Conservation (phyloP, 2,329 filamentous ascomycete genomes). For the Cordyceps militaris region DNA sequence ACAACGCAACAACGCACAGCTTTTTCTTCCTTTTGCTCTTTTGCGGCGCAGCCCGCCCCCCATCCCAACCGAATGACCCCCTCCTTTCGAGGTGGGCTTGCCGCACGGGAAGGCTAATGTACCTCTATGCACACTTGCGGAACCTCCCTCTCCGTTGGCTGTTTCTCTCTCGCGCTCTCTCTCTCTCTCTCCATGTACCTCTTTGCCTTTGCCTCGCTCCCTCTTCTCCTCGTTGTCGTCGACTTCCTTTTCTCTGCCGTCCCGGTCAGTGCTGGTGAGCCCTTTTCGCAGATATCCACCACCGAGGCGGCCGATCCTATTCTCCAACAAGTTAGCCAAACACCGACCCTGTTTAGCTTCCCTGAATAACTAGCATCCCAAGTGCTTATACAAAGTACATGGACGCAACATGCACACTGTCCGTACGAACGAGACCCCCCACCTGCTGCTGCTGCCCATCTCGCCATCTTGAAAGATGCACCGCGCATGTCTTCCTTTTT, state of each 20-base stretch:
- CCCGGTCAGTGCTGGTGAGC: not conserved
- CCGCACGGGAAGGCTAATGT: slow-evolving; percentile 13
- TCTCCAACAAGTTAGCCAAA: not conserved
- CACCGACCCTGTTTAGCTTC: not conserved
- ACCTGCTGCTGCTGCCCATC: not conserved
- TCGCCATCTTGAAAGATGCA: not conserved
- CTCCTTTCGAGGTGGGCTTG: not conserved
- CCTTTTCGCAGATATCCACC: not conserved
- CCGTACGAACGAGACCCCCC: slow-evolving; percentile 1
- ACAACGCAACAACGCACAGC: slow-evolving; percentile 2
- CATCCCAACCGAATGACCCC: not conserved
- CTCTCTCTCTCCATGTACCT: not conserved
- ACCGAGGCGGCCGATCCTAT: not conserved
- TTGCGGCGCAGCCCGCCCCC: not conserved
- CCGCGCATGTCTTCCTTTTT: not conserved
- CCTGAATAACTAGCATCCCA: not conserved
- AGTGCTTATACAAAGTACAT: not conserved
- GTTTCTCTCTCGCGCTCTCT: not conserved
- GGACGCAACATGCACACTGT: not conserved
- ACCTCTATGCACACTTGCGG: slow-evolving; percentile 9
- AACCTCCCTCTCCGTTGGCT: not conserved
- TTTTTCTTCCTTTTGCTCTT: not conserved
- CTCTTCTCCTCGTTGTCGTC: not conserved
- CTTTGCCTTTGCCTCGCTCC: not conserved
- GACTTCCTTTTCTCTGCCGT: not conserved